phyloP scores from a whole-genome alignment of 768 basidiomycete species.

The Mycena amicta region DNA sequence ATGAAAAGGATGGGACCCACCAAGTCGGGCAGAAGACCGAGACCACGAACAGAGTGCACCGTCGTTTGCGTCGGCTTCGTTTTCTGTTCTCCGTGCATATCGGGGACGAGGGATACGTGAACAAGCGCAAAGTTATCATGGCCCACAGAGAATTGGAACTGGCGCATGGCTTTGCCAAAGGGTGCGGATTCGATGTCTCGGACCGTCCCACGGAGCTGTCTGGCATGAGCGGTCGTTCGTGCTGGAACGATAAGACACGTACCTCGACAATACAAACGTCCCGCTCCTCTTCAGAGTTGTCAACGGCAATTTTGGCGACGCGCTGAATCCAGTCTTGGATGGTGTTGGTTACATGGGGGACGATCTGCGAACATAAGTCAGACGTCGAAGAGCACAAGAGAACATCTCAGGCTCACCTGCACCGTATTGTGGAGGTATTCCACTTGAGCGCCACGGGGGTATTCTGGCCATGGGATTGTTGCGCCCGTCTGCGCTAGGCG shows the following conservation, averaged over 20 bases:
- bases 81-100: constrained; percentile 98
- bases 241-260: not conserved
- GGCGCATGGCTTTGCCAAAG: constrained; percentile 97
- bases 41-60: constrained; percentile 88
- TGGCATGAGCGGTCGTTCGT: not conserved
- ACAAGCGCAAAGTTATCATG: constrained; percentile 95
- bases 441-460: no score
- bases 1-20: constrained; percentile 46
- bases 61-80: constrained; percentile 99
- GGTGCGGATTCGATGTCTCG: constrained; percentile 99
- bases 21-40: constrained; percentile 91
- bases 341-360: constrained; percentile 94
- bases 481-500: no score
- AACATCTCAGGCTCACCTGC: constrained; percentile 59
- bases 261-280: constrained; percentile 99
- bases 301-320: constrained; percentile 91
- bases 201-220: constrained; percentile 96
- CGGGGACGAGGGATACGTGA: constrained; percentile 97
- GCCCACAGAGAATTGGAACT: constrained; percentile 98
- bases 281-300: constrained; percentile 89
- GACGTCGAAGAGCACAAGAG: not conserved
- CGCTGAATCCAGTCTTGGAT: constrained; percentile 99
- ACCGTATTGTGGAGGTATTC: constrained; percentile 97
- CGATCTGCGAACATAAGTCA: no score
- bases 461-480: no score